Evolutionary conservation across 305 asterid genomes (phyloP).

Genomic region (Ilex paraguariensis): DNA sequence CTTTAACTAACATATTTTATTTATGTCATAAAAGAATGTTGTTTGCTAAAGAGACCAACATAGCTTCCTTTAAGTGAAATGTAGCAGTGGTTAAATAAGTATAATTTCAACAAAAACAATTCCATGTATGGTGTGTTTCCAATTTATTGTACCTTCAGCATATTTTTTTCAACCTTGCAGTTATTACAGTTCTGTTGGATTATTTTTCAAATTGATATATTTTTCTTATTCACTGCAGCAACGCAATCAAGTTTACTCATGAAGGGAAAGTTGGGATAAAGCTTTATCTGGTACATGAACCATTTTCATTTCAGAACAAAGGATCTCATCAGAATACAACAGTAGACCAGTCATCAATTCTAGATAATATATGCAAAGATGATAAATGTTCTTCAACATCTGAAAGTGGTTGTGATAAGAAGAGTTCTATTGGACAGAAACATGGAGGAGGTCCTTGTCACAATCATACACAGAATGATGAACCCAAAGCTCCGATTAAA

Average conservation of each 20-base stretch:
- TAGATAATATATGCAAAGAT: slow-evolving; percentile 14
- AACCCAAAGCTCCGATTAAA: slow-evolving; percentile 17
- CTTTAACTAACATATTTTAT: no score
- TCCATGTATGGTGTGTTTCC: no score
- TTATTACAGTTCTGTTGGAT: background rate
- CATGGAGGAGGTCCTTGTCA: slow-evolving; percentile 20
- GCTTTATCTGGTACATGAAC: slow-evolving; percentile 60
- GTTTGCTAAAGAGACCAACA: no score
- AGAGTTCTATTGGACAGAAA: slow-evolving; percentile 11
- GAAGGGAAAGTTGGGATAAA: slow-evolving; percentile 86
- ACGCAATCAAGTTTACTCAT: slow-evolving; percentile 86
- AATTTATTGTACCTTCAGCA: no score
- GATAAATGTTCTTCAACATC: slow-evolving; percentile 22
- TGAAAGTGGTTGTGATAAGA: slow-evolving; percentile 13
- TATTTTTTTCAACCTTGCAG: no score
- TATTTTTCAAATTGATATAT: background rate
- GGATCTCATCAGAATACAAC: slow-evolving; percentile 25
- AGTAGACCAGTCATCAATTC: slow-evolving; percentile 25
- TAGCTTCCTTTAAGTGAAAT: no score
- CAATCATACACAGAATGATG: slow-evolving; percentile 16
- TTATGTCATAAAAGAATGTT: no score
- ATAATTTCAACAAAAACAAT: background rate
- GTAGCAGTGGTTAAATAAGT: no score
- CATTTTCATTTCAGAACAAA: slow-evolving; percentile 24
- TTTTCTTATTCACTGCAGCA: slow-evolving; percentile 39